Percentiles rank a stretch among this genome's conserved stretches.
Conservation (phyloP, 352 stramenopile species). For the Pythium periplocum region DNA sequence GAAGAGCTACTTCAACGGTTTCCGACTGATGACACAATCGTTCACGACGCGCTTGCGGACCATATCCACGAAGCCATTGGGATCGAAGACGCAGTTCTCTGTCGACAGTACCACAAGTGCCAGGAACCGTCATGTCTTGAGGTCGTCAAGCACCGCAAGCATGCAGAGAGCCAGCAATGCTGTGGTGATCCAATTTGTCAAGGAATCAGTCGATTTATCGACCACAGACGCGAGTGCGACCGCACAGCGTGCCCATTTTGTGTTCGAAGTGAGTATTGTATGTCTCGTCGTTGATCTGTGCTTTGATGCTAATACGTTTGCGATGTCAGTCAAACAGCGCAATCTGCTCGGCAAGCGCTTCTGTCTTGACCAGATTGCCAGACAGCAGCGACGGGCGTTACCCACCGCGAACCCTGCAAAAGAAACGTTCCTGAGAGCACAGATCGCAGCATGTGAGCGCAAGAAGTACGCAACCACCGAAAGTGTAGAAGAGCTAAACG, state of each 20-base stretch:
- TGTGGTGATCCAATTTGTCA: constrained; percentile 20
- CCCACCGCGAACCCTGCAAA: constrained; percentile 6
- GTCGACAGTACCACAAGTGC: constrained; percentile 22
- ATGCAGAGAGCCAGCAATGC: constrained; percentile 12
- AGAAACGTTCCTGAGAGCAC: constrained; percentile 17
- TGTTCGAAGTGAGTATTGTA: constrained; percentile 24
- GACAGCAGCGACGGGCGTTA: constrained; percentile 12
- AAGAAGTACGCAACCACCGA: constrained; percentile 21
- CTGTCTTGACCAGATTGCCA: constrained; percentile 13
- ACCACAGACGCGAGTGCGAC: constrained; percentile 23
- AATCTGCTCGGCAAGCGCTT: constrained; percentile 17
- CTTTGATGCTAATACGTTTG: not conserved
- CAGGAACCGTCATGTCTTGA: constrained; percentile 15
- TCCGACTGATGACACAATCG: constrained; percentile 14
- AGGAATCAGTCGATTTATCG: constrained; percentile 17
- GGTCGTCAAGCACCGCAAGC: constrained; percentile 14
- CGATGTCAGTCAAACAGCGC: constrained; percentile 15
- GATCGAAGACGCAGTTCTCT: constrained; percentile 27
- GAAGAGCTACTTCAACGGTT: constrained; percentile 22
- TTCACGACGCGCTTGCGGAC: constrained; percentile 30
- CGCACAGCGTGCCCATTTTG: constrained; percentile 23
- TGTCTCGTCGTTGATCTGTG: not conserved
- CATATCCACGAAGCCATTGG: constrained; percentile 25
- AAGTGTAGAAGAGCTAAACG: constrained; percentile 27
- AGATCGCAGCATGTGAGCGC: constrained; percentile 21